phyloP scores from a whole-genome alignment of 805 yeast species.

The Vanderwaltozyma yarrowii region DNA sequence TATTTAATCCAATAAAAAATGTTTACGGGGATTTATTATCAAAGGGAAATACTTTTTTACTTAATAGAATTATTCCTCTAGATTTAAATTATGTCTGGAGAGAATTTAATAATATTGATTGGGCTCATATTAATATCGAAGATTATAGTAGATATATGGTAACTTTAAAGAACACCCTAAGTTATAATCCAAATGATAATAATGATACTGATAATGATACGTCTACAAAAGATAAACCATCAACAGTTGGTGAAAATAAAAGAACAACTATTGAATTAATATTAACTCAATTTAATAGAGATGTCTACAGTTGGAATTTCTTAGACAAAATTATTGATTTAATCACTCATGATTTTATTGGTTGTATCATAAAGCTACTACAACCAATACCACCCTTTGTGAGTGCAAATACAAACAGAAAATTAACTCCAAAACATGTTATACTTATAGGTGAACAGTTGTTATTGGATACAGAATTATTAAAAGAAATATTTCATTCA shows the following conservation, averaged over 20 bases:
- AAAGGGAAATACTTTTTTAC: constrained; percentile 43
- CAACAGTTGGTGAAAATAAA: not conserved
- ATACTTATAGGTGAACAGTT: constrained; percentile 62
- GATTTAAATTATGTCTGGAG: constrained; percentile 71
- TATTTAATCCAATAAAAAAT: constrained; percentile 48
- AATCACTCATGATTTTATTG: constrained; percentile 44
- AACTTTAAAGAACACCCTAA: constrained; percentile 42
- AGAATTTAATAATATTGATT: constrained; percentile 67
- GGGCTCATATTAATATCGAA: constrained; percentile 58
- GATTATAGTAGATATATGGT: constrained; percentile 63
- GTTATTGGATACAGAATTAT: constrained; percentile 54
- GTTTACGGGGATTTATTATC: constrained; percentile 49
- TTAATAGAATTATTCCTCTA: constrained; percentile 42
- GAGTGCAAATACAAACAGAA: constrained; percentile 8
- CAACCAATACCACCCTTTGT: constrained; percentile 60
- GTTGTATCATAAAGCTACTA: constrained; percentile 43
- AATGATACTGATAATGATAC: constrained; percentile 23
- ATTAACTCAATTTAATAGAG: constrained; percentile 53
- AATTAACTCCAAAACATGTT: constrained; percentile 18
- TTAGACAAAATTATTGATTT: constrained; percentile 69
- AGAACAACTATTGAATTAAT: constrained; percentile 27
- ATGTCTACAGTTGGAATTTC: constrained; percentile 58
- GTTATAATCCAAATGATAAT: constrained; percentile 2
- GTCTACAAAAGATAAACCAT: constrained; percentile 23
- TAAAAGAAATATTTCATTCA: constrained; percentile 42